Base-by-base conservation (phyloP, 805 yeast genomes). In the Kluyveromyces lactis region DNA sequence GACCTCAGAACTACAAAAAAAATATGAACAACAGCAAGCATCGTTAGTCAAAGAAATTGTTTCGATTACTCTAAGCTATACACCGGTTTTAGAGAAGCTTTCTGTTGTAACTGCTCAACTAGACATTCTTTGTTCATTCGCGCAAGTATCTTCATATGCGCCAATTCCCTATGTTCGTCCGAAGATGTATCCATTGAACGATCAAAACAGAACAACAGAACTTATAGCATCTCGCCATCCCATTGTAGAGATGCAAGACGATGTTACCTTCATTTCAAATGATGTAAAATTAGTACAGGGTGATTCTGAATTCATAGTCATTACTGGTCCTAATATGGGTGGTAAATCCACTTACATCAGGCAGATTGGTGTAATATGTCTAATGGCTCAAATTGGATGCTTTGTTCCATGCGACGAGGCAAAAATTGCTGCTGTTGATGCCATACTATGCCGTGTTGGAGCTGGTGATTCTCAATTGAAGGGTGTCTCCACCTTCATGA, bases 301-400 rank as follows among this genome's bases (percentile, higher is more conserved):
- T 12, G 57, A 61, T 3, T 67, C 75, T 11, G 87, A 85, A 42
- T 90, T 92, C 52, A 68, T 77, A 6, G 82, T 92, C 16, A 86
- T 92, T 18, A 89, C 97, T 0, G 97, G 97, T 26, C 97, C 97
- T 27, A 89, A 89, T 57, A 89, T 89, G 97, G 97, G 97, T 45
- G 97, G 97, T 56, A 89, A 89, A 59, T 86, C 95, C 0, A 89
- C 97, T 0, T 89, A 84, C 58, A 86, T 89, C 36, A 72, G 96
- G 46, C 95, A 89, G 52, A 70, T 85, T 35, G 97, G 96, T 10
- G 92, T 83, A 1, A 81, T 87, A 40, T 80, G 92, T 2, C 64
- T 89, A 35, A 72, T 89, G 84, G 84, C 86, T 19, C 97, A 89
- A 58, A 75, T 86, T 16, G 97, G 97, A 1, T 81, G 92, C 43